Evolutionary conservation across 352 stramenopile species (phyloP), one percentile per base, ranked within the genome.

Genomic region (Pythium pyrilobum): DNA sequence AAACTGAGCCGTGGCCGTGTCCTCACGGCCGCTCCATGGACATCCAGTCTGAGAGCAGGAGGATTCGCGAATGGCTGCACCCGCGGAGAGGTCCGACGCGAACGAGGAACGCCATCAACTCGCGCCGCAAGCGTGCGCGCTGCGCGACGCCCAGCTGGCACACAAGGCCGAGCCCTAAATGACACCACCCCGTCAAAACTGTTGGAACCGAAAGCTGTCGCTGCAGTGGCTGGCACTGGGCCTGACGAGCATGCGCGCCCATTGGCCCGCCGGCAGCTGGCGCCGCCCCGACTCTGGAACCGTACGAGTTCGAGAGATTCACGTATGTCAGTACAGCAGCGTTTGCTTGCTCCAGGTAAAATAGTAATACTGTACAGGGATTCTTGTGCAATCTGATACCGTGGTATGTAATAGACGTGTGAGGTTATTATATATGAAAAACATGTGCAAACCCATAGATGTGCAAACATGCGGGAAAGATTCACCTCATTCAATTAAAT

Each of bases 71-170:
- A 56, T 49, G 48, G 37, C 27, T 16, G 38, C 29, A 31, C 27
- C 29, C 38, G 36, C 25, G 24, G 20, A 28, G 43, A 51, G 24
- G 47, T 46, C 40, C 23, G 28, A 21, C 37, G 36, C 20, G 31
- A 47, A 28, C 34, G 34, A 28, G 52, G 55, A 62, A 62, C 55
- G 55, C 55, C 55, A 62, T 62, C 55, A 62, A 54, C 5, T 49
- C 46, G 55, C 55, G 46, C 38, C 55, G 50, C 42, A 21, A 33
- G 53, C 34, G 27, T 45, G 54, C 44, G 37, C 46, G 24, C 33
- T 47, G 48, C 48, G 40, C 38, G 11, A 24, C 9, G 18, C 37
- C 33, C 55, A 52, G 40, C 55, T 52, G 55, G 37, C 38, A 25
- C 41, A 36, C 50, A 58, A 43, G 39, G 50, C 50, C 40, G 50